Base-by-base conservation (phyloP, 2,329 filamentous ascomycete species). In the Hypoxylon sp. region DNA sequence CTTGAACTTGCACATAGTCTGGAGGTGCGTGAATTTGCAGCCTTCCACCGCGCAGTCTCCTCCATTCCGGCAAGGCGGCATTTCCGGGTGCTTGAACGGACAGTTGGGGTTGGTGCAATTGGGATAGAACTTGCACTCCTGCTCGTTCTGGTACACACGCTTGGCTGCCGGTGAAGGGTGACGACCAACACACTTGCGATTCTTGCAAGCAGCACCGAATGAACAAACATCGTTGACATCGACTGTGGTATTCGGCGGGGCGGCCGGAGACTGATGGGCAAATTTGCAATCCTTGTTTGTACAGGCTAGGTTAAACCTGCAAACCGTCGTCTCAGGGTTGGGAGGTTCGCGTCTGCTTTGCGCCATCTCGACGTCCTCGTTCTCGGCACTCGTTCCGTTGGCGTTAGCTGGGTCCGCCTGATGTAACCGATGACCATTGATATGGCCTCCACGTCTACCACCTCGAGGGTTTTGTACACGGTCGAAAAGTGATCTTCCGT, bases 131-230 rank as follows among this genome's bases (percentile, higher is more conserved):
- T 91, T 93, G 87, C 94, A 97, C 75, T 97, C 91, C 79, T 92
- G 90, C 79, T 96, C 92, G 65, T 89, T 87, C 81, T 97, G 92
- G 78, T 95, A 93, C 25, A 90, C 89, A 56, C 88, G 82, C 78
- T 90, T 93, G 73, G 92, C 87, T 5, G 95, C 94, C 1, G 96
- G 96, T 5, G 94, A 98, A 2, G 96, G 96, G 79, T 99, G 96
- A 65, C 93, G 92, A 30, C 88, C 94, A 7, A 92, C 92, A 77
- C 96, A 99, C 82, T 98, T 98, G 75, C 89, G 87, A 84, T 98
- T 99, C 82, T 96, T 97, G 88, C 96, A 99, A 7, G 94, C 94
- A 1, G 90, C 93, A 19, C 94, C 95, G 74, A 92, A 98, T 17
- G 87, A 87, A 82, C 96, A 99, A 17, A 87, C 85, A 75, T 97